phyloP scores from a whole-genome alignment of 192 early-diverging fungal genomes.

The Coemansia sp. region DNA sequence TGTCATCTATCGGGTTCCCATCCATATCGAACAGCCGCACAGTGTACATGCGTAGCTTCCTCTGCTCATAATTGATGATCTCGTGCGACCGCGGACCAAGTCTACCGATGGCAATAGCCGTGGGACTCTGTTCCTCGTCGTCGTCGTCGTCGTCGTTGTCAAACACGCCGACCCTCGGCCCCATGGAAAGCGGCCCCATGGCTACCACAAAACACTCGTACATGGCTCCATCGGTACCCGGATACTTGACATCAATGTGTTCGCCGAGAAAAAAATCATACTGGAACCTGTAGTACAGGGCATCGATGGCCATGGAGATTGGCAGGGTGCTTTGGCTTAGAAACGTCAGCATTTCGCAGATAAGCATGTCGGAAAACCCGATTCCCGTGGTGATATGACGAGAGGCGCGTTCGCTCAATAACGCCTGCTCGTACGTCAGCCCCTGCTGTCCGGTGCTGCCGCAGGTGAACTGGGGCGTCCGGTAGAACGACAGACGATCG shows the following conservation, averaged over 20 bases:
- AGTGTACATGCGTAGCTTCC: conserved; percentile 29
- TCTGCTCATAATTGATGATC: conserved; percentile 30
- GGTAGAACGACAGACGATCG: conserved; percentile 64
- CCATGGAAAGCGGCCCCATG: conserved; percentile 20
- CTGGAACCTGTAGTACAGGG: conserved; percentile 41
- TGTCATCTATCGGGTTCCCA: conserved; percentile 34
- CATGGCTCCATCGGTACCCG: conserved; percentile 34
- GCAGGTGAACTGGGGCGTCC: conserved; percentile 75
- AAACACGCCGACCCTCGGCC: too few relatives aligned
- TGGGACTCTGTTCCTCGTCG: neutral
- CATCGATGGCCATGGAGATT: conserved; percentile 33
- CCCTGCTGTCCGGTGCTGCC: conserved; percentile 66
- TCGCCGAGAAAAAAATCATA: conserved; percentile 44
- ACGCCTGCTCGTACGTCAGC: conserved; percentile 79
- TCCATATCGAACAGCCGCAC: conserved; percentile 44
- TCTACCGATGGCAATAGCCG: conserved; percentile 25
- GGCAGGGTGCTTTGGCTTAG: conserved; percentile 40
- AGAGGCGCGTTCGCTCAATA: conserved; percentile 68
- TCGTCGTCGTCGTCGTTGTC: too few relatives aligned
- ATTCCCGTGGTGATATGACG: conserved; percentile 62
- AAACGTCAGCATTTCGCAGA: conserved; percentile 47
- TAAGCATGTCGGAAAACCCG: conserved; percentile 68
- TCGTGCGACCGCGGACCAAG: conserved; percentile 16
- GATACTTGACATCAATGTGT: conserved; percentile 50
- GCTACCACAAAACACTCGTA: conserved; percentile 47